phyloP scores from a whole-genome alignment of 441 rosid species.

The Adansonia grandidieri region DNA sequence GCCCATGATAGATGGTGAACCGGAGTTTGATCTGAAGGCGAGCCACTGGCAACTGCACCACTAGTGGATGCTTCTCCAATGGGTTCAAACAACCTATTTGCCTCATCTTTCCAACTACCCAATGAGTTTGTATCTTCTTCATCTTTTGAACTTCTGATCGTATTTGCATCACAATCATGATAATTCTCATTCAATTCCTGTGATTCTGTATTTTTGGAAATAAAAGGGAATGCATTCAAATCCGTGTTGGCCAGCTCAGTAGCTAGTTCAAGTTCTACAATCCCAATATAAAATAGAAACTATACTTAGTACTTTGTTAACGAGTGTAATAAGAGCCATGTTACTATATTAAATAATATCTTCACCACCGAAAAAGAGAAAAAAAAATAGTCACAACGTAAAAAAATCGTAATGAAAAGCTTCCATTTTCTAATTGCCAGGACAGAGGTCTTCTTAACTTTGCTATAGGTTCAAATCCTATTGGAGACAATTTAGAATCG shows the following conservation, averaged over 20 bases:
- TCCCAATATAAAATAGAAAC: background rate
- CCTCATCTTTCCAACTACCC: slow-evolving; percentile 62
- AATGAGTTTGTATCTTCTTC: slow-evolving; percentile 43
- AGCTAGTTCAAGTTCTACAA: slow-evolving; percentile 35
- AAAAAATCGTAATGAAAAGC: no score
- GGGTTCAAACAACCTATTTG: slow-evolving; percentile 39
- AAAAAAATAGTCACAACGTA: no score
- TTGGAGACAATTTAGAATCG: no score
- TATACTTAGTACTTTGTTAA: background rate
- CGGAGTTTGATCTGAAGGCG: slow-evolving; percentile 34
- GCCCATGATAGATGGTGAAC: slow-evolving; percentile 78
- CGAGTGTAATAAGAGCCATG: background rate
- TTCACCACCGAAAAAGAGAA: no score
- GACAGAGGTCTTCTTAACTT: no score
- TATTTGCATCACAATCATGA: slow-evolving; percentile 44
- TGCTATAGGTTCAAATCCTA: no score
- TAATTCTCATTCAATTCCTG: slow-evolving; percentile 17
- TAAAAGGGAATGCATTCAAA: slow-evolving; percentile 22
- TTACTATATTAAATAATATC: background rate
- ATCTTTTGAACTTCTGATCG: slow-evolving; percentile 33
- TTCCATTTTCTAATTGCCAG: no score
- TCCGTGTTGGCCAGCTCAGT: slow-evolving; percentile 27
- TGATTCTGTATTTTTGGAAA: slow-evolving; percentile 26
- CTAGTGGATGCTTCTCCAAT: slow-evolving; percentile 46
- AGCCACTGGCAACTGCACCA: slow-evolving; percentile 26